These are phyloP conservation scores for Myxozyma geophila DNA, from an alignment of 805 yeast species.

Conservation along the genomic window DNA sequence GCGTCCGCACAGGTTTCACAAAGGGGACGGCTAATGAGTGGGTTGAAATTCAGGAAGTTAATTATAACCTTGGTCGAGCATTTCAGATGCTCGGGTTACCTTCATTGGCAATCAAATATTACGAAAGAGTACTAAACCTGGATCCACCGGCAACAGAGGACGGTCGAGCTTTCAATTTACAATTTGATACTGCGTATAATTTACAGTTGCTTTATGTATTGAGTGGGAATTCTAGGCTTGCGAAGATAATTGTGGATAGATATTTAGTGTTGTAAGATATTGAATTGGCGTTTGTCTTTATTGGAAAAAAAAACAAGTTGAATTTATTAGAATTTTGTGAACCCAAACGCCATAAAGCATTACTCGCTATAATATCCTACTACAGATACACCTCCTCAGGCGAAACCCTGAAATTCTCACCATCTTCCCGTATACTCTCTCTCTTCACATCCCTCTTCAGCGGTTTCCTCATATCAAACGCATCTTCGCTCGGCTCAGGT, in stretches of 20 bases:
- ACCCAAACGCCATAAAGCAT: background rate
- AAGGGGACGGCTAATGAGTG: constrained; percentile 40
- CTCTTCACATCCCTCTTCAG: constrained; percentile 44
- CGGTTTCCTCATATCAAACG: constrained; percentile 59
- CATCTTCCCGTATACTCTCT: constrained; percentile 41
- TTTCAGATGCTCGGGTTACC: constrained; percentile 83
- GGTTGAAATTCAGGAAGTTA: constrained; percentile 72
- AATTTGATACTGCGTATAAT: constrained; percentile 84
- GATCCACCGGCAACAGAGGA: constrained; percentile 38
- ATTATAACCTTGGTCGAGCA: constrained; percentile 80
- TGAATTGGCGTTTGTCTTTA: background rate
- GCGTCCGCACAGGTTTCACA: constrained; percentile 48
- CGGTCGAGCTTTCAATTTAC: constrained; percentile 58
- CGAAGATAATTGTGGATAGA: constrained; percentile 65
- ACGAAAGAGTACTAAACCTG: constrained; percentile 64
- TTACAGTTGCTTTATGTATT: constrained; percentile 72
- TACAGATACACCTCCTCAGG: constrained; percentile 37
- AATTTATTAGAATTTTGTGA: background rate
- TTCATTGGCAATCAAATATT: constrained; percentile 72
- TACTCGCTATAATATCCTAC: background rate
- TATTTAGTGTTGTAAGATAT: constrained; percentile 50
- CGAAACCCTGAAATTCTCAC: constrained; percentile 36
- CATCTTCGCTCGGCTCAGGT: constrained; percentile 67
- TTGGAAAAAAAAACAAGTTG: background rate
- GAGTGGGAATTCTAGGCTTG: constrained; percentile 71